phyloP scores from a whole-genome alignment of 2,329 filamentous ascomycete genomes.

The Xylariaceae sp. region DNA sequence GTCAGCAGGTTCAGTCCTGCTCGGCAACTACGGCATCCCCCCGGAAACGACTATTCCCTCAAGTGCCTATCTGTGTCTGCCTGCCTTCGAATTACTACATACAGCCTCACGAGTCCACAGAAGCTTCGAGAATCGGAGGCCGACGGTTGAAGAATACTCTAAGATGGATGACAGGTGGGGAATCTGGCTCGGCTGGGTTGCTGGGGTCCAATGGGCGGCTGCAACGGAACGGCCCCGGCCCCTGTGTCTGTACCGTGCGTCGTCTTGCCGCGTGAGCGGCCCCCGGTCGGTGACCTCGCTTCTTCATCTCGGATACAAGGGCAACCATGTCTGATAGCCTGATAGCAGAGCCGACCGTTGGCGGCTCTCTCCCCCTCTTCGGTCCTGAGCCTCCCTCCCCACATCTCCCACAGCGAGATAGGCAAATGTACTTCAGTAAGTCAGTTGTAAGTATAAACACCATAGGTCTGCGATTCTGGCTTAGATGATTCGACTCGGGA shows the following conservation, averaged over 20 bases:
- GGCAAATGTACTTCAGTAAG: too few species aligned
- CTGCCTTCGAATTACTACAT: too few species aligned
- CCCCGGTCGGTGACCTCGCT: conserved; percentile 4
- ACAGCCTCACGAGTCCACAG: too few species aligned
- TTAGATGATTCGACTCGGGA: conserved; percentile 2
- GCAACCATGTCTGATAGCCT: conserved; percentile 3
- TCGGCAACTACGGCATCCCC: too few species aligned
- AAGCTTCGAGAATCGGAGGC: conserved; percentile 36
- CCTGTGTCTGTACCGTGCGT: not conserved
- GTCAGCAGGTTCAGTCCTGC: too few species aligned
- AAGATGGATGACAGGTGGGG: not conserved
- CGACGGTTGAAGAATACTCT: not conserved
- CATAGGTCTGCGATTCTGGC: conserved; percentile 17
- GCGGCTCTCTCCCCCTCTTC: too few species aligned
- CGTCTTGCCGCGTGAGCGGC: not conserved
- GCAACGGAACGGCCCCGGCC: conserved; percentile 1
- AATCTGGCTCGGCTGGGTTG: not conserved
- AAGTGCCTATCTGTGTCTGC: too few species aligned
- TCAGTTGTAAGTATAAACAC: not conserved
- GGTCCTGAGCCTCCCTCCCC: too few species aligned
- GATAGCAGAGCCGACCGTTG: not conserved
- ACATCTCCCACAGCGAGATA: too few species aligned
- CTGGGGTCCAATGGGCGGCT: conserved; percentile 4
- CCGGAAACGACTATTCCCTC: too few species aligned
- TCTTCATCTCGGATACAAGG: conserved; percentile 20